Base-by-base conservation (phyloP, 2,329 filamentous ascomycete genomes). In the Ascochyta pisi region DNA sequence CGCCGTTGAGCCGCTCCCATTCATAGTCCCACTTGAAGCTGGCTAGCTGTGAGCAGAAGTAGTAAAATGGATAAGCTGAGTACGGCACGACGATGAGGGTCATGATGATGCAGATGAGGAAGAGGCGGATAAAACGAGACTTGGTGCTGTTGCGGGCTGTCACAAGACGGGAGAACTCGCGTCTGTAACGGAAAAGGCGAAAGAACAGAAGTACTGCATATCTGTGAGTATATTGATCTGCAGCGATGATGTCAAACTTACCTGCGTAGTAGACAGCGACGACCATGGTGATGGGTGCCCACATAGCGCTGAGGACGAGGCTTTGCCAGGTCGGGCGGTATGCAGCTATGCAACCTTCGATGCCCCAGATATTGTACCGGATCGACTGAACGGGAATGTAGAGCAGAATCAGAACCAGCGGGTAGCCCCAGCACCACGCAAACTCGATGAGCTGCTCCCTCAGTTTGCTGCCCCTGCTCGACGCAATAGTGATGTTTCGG, bases 101-200 rank as follows among this genome's bases (percentile, higher is more conserved):
- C 54, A 83, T 70, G 23, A 80, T 65, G 7, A 83, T 47, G 29
- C 86, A 80, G 68, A 90, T 80, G 41, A 84, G 65, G 61, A 86
- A 85, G 40, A 86, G 82, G 35, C 87, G 83, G 49, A 87, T 62
- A 76, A 89, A 89, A 54, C 85, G 82, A 1, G 84, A 83, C 47
- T 83, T 83, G 50, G 76, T 87, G 34, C 83, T 80, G 45, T 81
- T 82, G 51, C 79, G 79, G 38, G 80, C 79, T 12, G 77, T 74
- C 9, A 89, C 76, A 35, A 89, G 81, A 16, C 77, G 71, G 24
- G 81, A 77, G 63, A 90, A 86, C 48, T 85, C 80, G 33, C 75
- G 77, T 47, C 85, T 82, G 69, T 90, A 87, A 52, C 79, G 82
- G 66, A 80, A 78, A 31, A 90, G 79, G n/a, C 87, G 86, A 57